phyloP scores from a whole-genome alignment of 1,284 basidiomycete genomes.

The Ustilago trichophora region DNA sequence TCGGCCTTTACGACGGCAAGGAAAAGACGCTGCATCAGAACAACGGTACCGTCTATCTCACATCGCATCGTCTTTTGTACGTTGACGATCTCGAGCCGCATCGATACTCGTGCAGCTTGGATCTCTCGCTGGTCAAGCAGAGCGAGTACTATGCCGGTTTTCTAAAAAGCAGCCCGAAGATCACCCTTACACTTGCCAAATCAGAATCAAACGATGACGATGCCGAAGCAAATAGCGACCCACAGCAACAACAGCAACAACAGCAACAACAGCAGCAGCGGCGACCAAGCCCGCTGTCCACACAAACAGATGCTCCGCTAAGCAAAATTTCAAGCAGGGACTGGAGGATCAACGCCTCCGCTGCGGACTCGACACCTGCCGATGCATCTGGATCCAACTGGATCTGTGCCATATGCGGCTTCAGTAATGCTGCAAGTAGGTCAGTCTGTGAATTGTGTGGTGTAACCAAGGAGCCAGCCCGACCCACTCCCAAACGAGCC shows the following conservation, averaged over 20 bases:
- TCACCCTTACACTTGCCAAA: constrained; percentile 73
- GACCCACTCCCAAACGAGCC: constrained; percentile 16
- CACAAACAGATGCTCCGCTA: neutral
- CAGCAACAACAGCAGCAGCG: no score
- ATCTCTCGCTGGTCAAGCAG: constrained; percentile 75
- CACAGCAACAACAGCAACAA: constrained; percentile 31
- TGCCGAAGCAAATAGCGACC: constrained; percentile 2
- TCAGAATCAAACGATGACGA: constrained; percentile 20
- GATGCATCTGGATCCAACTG: constrained; percentile 33
- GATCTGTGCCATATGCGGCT: constrained; percentile 60
- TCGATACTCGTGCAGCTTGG: constrained; percentile 68
- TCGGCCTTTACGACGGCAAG: constrained; percentile 69
- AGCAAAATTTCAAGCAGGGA: constrained; percentile 28
- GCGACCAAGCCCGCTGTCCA: constrained; percentile 22
- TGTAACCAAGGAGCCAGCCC: constrained; percentile 45
- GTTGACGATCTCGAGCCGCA: constrained; percentile 74
- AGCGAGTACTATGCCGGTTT: constrained; percentile 93
- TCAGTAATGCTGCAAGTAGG: constrained; percentile 35
- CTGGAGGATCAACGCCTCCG: constrained; percentile 35
- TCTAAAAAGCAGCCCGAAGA: constrained; percentile 87
- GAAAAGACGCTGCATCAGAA: constrained; percentile 81
- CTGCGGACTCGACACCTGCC: constrained; percentile 25
- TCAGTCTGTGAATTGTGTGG: constrained; percentile 53
- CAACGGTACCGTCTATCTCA: constrained; percentile 77
- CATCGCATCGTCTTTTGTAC: constrained; percentile 86